These are phyloP conservation scores for Ceratocystis cacaofunesta DNA, from an alignment of 2,329 filamentous ascomycete species.

Conservation along the genomic window DNA sequence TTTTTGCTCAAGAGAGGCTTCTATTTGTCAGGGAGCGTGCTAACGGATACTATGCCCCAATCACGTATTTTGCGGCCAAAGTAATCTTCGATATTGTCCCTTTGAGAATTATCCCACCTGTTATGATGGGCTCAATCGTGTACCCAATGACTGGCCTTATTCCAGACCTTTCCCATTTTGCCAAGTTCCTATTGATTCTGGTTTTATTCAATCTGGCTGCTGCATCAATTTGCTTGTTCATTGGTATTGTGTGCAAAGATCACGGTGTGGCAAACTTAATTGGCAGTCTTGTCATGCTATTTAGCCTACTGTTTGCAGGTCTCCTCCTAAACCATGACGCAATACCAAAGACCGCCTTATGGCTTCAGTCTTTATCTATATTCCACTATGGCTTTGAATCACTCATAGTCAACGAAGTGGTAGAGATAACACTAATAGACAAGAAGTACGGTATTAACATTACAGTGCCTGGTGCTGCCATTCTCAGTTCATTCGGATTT, in stretches of 20 bases:
- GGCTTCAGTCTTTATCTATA: conserved; percentile 87
- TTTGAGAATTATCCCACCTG: conserved; percentile 80
- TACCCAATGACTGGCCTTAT: conserved; percentile 96
- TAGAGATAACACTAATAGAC: conserved; percentile 75
- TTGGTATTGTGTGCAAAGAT: conserved; percentile 90
- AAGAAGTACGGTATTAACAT: conserved; percentile 95
- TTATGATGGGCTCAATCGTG: conserved; percentile 88
- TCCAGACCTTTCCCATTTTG: conserved; percentile 66
- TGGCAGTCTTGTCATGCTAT: conserved; percentile 91
- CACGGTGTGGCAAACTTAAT: conserved; percentile 83
- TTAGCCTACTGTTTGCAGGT: conserved; percentile 86
- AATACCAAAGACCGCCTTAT: conserved; percentile 69
- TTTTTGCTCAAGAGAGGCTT: conserved; percentile 81
- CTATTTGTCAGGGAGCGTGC: conserved; percentile 87
- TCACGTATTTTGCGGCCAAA: conserved; percentile 90
- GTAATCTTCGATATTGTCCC: conserved; percentile 97
- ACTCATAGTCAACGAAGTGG: conserved; percentile 44
- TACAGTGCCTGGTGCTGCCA: conserved; percentile 84
- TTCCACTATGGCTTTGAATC: conserved; percentile 35
- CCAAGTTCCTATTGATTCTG: conserved; percentile 80
- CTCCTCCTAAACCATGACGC: conserved; percentile 88
- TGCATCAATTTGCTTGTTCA: conserved; percentile 84
- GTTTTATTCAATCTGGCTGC: conserved; percentile 94
- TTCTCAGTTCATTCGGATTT: conserved; percentile 89
- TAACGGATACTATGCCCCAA: conserved; percentile 88